These are phyloP conservation scores for Pythium monospermum DNA, from an alignment of 352 stramenopile genomes.

Conservation along the genomic window DNA sequence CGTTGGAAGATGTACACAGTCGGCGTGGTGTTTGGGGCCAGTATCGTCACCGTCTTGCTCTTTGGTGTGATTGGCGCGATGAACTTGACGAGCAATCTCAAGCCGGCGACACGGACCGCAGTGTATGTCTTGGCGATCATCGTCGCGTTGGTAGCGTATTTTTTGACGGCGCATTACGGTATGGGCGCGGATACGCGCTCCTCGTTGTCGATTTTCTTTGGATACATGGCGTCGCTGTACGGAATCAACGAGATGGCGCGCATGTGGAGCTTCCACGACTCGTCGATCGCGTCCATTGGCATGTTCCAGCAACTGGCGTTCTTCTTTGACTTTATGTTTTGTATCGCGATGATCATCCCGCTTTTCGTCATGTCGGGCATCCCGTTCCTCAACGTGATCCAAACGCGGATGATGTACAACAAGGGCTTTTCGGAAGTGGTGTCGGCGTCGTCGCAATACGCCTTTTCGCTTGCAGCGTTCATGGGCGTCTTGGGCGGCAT, in stretches of 20 bases:
- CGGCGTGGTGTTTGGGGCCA: constrained; percentile 47
- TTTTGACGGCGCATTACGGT: constrained; percentile 37
- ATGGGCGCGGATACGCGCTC: constrained; percentile 30
- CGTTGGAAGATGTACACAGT: constrained; percentile 51
- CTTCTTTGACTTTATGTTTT: constrained; percentile 85
- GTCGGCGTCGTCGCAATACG: constrained; percentile 82
- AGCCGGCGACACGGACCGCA: constrained; percentile 38
- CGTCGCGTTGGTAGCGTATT: constrained; percentile 36
- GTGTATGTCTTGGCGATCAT: constrained; percentile 47
- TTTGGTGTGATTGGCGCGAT: constrained; percentile 51
- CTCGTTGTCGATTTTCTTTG: constrained; percentile 71
- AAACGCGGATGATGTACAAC: constrained; percentile 91
- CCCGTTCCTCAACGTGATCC: constrained; percentile 83
- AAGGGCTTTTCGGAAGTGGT: constrained; percentile 84
- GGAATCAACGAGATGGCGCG: constrained; percentile 82
- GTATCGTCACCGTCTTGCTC: constrained; percentile 46
- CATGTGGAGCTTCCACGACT: constrained; percentile 76
- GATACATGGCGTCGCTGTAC: constrained; percentile 70
- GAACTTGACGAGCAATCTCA: constrained; percentile 22
- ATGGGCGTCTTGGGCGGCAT: constrained; percentile 66
- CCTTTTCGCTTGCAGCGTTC: constrained; percentile 75
- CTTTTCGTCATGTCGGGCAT: constrained; percentile 78
- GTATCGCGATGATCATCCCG: constrained; percentile 63
- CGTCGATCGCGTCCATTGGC: constrained; percentile 51
- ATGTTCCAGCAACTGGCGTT: constrained; percentile 81